Conservation (phyloP, 2,329 filamentous ascomycete species). For the Grosmannia serpens region DNA sequence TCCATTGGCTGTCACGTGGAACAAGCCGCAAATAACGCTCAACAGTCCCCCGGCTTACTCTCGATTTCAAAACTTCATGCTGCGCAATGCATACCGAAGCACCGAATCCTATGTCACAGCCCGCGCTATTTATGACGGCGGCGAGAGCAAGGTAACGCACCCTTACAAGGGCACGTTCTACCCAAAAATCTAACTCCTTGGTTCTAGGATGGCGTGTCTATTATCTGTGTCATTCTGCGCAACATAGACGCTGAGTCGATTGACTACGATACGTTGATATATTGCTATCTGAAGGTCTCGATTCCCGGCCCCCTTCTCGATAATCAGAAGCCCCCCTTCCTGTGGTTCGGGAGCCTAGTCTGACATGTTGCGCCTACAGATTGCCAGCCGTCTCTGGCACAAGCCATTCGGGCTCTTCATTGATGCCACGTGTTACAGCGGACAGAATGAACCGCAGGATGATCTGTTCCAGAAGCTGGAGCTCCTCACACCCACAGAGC, state of each 20-base stretch:
- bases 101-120: constrained; percentile 53
- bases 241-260: constrained; percentile 55
- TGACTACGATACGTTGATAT: constrained; percentile 54
- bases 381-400: constrained; percentile 59
- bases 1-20: constrained; percentile 58
- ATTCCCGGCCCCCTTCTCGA: neutral
- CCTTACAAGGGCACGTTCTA: neutral
- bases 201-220: constrained; percentile 48
- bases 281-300: constrained; percentile 54
- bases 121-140: constrained; percentile 57
- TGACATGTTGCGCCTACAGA: constrained; percentile 25
- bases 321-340: neutral
- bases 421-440: constrained; percentile 59
- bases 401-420: constrained; percentile 56
- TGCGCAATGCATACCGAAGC: constrained; percentile 54
- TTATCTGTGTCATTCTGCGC: constrained; percentile 57
- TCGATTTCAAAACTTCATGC: constrained; percentile 62
- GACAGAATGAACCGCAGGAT: constrained; percentile 55
- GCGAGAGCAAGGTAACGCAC: constrained; percentile 48
- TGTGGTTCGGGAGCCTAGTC: neutral
- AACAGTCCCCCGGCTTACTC: constrained; percentile 55
- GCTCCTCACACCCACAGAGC: constrained; percentile 48
- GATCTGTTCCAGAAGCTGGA: constrained; percentile 54
- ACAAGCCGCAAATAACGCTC: constrained; percentile 50
- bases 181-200: neutral